Evolutionary conservation across 208 protist genomes (phyloP).

Genomic region (Vickermania ingenoplastis): DNA sequence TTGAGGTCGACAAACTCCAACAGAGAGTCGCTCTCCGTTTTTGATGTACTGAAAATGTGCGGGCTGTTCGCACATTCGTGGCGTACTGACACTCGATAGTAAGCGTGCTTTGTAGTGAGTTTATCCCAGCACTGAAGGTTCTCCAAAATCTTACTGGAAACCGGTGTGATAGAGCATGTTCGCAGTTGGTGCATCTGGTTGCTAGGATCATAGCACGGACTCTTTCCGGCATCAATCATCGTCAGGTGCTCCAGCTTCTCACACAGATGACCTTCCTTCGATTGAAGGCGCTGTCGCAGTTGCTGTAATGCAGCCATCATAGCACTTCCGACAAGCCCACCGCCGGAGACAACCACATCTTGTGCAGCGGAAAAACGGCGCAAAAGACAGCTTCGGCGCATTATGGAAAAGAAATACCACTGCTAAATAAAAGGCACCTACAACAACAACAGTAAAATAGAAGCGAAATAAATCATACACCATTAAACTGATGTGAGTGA

Average conservation of each 20-base stretch:
- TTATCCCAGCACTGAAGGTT: slow-evolving; percentile 56
- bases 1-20: slow-evolving; percentile 77
- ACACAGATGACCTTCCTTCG: neutral
- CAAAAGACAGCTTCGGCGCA: no score
- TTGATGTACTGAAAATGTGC: slow-evolving; percentile 23
- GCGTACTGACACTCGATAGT: slow-evolving; percentile 79
- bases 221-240: slow-evolving; percentile 42
- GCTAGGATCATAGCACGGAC: slow-evolving; percentile 35
- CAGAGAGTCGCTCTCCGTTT: slow-evolving; percentile 32
- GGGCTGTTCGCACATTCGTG: slow-evolving; percentile 77
- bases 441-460: no score
- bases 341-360: slow-evolving; percentile 71
- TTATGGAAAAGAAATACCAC: no score
- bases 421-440: no score
- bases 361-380: no score
- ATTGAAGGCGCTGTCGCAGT: slow-evolving; percentile 36
- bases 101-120: slow-evolving; percentile 72
- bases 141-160: slow-evolving; percentile 74
- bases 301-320: slow-evolving; percentile 65
- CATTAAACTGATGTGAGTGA: no score
- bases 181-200: slow-evolving; percentile 68
- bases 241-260: slow-evolving; percentile 30
- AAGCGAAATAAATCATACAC: no score
- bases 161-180: slow-evolving; percentile 73
- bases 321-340: slow-evolving; percentile 60